Percentiles rank a stretch among this genome's conserved stretches.
phyloP scores from a whole-genome alignment of 176 grass and related monocot genomes.

The Triticum urartu region DNA sequence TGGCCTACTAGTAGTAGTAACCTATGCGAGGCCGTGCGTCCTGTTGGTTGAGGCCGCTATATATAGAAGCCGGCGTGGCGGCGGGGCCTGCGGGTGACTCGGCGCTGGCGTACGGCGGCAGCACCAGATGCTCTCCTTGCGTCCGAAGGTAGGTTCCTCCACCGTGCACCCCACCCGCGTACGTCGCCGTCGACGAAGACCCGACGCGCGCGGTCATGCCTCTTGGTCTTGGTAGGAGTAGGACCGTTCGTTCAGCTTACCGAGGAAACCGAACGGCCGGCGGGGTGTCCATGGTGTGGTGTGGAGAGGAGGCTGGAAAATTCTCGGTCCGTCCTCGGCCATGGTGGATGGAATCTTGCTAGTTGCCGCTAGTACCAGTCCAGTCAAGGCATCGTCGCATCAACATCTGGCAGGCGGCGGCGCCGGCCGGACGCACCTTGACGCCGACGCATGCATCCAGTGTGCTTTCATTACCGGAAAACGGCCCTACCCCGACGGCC shows the following conservation, averaged over 20 bases:
- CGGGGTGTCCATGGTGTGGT: no score
- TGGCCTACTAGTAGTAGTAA: background rate
- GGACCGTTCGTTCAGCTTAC: background rate
- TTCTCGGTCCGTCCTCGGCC: background rate
- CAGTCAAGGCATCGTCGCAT: background rate
- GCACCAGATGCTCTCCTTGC: slow-evolving; percentile 19
- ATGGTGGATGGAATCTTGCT: background rate
- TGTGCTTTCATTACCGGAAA: no score
- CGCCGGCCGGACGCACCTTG: no score
- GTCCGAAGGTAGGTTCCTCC: background rate
- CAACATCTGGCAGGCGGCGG: background rate
- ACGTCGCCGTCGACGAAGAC: background rate
- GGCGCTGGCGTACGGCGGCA: no score
- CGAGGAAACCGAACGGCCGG: background rate
- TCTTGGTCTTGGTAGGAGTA: no score
- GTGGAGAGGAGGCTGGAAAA: background rate
- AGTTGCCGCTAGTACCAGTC: background rate
- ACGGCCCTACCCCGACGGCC: no score
- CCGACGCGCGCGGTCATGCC: background rate
- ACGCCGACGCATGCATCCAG: no score
- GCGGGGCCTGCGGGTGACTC: no score
- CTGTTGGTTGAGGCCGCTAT: background rate
- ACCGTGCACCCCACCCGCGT: background rate
- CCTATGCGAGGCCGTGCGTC: background rate
- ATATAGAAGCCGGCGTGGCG: background rate